Evolutionary conservation across 176 grass and related monocot species (phyloP).

Genomic region (Secale cereale): DNA sequence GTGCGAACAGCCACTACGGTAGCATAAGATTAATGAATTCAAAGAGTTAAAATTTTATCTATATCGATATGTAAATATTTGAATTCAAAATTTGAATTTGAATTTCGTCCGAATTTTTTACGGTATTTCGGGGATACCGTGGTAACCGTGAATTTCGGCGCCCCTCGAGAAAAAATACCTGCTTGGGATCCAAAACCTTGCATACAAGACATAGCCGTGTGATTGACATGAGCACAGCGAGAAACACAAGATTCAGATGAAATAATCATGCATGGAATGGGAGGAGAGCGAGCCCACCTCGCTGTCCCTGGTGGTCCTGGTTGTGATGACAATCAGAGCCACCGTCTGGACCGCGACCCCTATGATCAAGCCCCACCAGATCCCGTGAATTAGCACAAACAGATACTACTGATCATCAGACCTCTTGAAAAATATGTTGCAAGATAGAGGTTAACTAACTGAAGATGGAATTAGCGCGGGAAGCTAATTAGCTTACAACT

Average conservation of each 20-base stretch:
- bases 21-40: no score
- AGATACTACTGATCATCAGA: neutral
- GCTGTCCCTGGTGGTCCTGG: constrained; percentile 67
- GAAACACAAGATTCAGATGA: neutral
- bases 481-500: constrained; percentile 39
- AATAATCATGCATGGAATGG: neutral
- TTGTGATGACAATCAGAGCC: constrained; percentile 63
- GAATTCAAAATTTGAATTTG: no score
- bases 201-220: no score
- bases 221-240: neutral
- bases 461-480: neutral
- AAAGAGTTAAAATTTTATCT: no score
- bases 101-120: no score
- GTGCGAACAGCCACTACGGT: no score
- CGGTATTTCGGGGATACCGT: no score
- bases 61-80: no score
- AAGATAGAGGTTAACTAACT: neutral
- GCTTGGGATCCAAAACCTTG: no score
- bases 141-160: no score
- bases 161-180: no score
- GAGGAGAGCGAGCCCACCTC: constrained; percentile 30
- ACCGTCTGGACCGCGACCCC: constrained; percentile 67
- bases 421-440: neutral
- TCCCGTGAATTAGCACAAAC: constrained; percentile 41
- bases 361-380: constrained; percentile 86